phyloP scores from a whole-genome alignment of 2,329 filamentous ascomycete genomes.

The Fusarium verrucosum region DNA sequence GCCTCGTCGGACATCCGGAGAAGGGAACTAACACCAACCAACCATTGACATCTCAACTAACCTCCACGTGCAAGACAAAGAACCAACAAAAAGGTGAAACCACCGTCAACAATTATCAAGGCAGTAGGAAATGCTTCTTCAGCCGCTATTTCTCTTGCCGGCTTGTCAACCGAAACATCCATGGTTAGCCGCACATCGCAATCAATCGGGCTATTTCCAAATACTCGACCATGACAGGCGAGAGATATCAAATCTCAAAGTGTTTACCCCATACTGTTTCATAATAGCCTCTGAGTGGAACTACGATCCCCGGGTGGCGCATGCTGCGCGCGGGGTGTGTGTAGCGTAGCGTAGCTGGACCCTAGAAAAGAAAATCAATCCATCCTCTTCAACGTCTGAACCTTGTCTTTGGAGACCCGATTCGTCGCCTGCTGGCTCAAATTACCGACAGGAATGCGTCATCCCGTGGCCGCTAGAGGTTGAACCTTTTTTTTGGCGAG shows the following conservation, averaged over 20 bases:
- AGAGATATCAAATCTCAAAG: slow-evolving; percentile 39
- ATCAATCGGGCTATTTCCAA: slow-evolving; percentile 1
- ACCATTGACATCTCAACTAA: slow-evolving; percentile 13
- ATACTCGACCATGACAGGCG: slow-evolving; percentile 38
- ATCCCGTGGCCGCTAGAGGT: slow-evolving; percentile 40
- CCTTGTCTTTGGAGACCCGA: slow-evolving; percentile 21
- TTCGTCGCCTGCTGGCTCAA: slow-evolving; percentile 24
- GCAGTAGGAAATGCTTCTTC: slow-evolving; percentile 12
- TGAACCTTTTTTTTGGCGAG: background rate
- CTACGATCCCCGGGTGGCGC: slow-evolving; percentile 22
- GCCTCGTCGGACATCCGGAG: background rate
- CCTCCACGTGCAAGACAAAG: slow-evolving; percentile 22
- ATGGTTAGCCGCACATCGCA: background rate
- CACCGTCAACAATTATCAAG: background rate
- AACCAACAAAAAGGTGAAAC: slow-evolving; percentile 7
- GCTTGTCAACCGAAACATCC: slow-evolving; percentile 1
- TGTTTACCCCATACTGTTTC: slow-evolving; percentile 47
- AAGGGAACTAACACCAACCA: background rate
- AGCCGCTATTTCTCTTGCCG: slow-evolving; percentile 1
- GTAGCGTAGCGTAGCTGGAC: slow-evolving; percentile 13
- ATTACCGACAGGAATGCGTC: slow-evolving; percentile 46
- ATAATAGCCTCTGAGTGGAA: slow-evolving; percentile 38
- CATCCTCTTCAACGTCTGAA: background rate
- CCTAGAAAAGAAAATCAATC: background rate
- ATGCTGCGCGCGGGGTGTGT: slow-evolving; percentile 13